Evolutionary conservation across 1,284 basidiomycete species (phyloP).

Genomic region (Phylloboletellus chloephorus): DNA sequence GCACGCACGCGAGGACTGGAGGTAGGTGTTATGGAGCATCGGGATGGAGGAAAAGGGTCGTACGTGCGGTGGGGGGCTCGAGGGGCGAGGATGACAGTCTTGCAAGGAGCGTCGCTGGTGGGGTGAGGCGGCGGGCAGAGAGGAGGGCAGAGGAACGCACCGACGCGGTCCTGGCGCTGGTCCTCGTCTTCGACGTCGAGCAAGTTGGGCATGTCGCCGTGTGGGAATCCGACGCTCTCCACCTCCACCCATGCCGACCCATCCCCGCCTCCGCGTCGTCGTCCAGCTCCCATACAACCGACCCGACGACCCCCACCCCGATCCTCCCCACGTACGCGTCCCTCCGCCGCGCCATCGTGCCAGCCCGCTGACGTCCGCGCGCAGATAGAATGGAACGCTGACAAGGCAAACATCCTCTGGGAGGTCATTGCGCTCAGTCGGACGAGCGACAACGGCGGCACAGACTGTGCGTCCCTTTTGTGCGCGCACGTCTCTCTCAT

Average conservation of each 20-base stretch:
- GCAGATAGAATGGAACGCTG: slow-evolving; percentile 74
- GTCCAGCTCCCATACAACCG: slow-evolving; percentile 71
- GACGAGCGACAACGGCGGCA: slow-evolving; percentile 52
- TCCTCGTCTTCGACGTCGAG: slow-evolving; percentile 37
- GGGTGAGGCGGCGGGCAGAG: background rate
- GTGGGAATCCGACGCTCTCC: too few relatives aligned
- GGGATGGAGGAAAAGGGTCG: slow-evolving; percentile 16
- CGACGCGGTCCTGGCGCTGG: slow-evolving; percentile 27
- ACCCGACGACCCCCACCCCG: slow-evolving; percentile 55
- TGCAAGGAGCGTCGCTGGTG: slow-evolving; percentile 27
- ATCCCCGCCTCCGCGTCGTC: slow-evolving; percentile 56
- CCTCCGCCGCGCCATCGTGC: slow-evolving; percentile 2
- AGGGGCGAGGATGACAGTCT: slow-evolving; percentile 19
- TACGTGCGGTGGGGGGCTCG: slow-evolving; percentile 31
- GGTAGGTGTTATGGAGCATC: slow-evolving; percentile 4
- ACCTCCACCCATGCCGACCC: slow-evolving; percentile 24
- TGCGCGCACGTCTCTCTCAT: background rate
- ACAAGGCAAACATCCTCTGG: slow-evolving; percentile 79
- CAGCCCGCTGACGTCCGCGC: background rate
- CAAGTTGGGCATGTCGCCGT: too few relatives aligned
- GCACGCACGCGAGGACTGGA: slow-evolving; percentile 55
- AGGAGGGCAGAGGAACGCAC: too few relatives aligned
- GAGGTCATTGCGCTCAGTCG: slow-evolving; percentile 74
- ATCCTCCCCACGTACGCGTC: slow-evolving; percentile 60
- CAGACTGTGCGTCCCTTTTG: slow-evolving; percentile 57